These are phyloP conservation scores for Tephrocybe sp. DNA, from an alignment of 768 basidiomycete genomes.

Conservation along the genomic window DNA sequence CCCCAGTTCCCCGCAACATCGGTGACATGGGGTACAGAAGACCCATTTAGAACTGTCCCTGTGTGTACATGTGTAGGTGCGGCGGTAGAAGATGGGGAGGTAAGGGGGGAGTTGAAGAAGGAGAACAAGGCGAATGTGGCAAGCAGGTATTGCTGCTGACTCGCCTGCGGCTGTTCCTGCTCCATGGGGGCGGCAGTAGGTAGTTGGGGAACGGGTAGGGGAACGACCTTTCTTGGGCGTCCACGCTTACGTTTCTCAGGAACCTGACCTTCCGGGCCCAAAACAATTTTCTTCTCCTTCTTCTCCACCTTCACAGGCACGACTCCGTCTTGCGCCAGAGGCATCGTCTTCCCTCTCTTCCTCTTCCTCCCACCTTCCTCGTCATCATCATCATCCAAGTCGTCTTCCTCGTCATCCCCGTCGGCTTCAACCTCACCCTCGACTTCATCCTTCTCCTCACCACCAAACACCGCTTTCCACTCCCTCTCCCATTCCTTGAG, in stretches of 20 bases:
- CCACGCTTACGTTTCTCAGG: conserved; percentile 86
- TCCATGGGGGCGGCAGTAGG: conserved; percentile 21
- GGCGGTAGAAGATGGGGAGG: conserved; percentile 33
- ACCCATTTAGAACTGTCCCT: conserved; percentile 52
- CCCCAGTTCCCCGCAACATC: conserved; percentile 32
- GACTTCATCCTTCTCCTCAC: conserved; percentile 71
- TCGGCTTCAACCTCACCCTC: conserved; percentile 56
- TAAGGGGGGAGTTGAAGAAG: conserved; percentile 77
- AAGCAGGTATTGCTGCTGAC: conserved; percentile 65
- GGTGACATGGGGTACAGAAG: conserved; percentile 18
- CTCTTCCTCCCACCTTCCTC: conserved; percentile 52
- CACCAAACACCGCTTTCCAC: conserved; percentile 74
- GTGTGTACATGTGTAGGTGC: conserved; percentile 56
- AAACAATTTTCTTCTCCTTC: conserved; percentile 46
- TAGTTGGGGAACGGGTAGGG: conserved; percentile 38
- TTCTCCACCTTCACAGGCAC: conserved; percentile 40
- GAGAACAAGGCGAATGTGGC: conserved; percentile 85
- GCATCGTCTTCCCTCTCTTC: conserved; percentile 59
- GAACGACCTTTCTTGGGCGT: conserved; percentile 71
- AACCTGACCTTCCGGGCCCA: conserved; percentile 30
- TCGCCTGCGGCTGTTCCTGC: conserved; percentile 13
- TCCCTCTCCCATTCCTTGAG: conserved; percentile 75
- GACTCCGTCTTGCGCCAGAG: conserved; percentile 18
- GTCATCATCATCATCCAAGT: conserved; percentile 56
- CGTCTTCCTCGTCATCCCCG: conserved; percentile 57